phyloP scores from a whole-genome alignment of 169 alveolate genomes.

The Fabrea salina region DNA sequence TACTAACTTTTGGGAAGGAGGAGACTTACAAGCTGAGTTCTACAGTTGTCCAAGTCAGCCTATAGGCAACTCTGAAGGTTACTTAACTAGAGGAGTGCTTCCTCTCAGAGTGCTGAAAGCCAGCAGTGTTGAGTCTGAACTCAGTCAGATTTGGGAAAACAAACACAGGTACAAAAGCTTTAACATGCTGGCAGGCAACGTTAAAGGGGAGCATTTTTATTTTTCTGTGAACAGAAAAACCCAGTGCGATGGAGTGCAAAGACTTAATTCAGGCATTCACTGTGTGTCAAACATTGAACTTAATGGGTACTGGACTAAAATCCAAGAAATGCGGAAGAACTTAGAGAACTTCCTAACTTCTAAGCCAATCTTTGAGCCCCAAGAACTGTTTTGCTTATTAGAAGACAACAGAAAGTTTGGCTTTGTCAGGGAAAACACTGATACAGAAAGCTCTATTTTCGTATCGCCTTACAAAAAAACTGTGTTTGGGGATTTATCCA shows the following conservation, averaged over 20 bases:
- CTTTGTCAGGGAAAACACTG: not conserved
- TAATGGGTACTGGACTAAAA: not conserved
- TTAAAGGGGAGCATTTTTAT: not conserved
- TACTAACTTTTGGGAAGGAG: not conserved
- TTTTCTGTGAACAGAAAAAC: not conserved
- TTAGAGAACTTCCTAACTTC: not conserved
- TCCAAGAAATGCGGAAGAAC: not conserved
- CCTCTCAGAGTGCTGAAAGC: not conserved
- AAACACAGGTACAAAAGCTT: slow-evolving; percentile 16
- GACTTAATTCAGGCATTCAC: not conserved
- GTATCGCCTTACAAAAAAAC: not conserved
- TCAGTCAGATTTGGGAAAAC: not conserved
- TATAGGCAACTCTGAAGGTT: not conserved
- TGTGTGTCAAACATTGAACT: not conserved
- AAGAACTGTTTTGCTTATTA: not conserved
- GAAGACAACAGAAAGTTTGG: not conserved
- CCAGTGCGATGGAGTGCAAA: not conserved
- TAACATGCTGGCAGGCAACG: not conserved
- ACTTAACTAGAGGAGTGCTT: slow-evolving; percentile 18
- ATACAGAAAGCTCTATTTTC: not conserved
- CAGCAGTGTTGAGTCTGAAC: not conserved
- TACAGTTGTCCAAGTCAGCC: not conserved
- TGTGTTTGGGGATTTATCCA: not conserved
- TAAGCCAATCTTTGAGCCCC: not conserved
- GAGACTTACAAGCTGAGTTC: not conserved